These are phyloP conservation scores for Clavispora vitiphila DNA, from an alignment of 805 yeast species.

Conservation along the genomic window DNA sequence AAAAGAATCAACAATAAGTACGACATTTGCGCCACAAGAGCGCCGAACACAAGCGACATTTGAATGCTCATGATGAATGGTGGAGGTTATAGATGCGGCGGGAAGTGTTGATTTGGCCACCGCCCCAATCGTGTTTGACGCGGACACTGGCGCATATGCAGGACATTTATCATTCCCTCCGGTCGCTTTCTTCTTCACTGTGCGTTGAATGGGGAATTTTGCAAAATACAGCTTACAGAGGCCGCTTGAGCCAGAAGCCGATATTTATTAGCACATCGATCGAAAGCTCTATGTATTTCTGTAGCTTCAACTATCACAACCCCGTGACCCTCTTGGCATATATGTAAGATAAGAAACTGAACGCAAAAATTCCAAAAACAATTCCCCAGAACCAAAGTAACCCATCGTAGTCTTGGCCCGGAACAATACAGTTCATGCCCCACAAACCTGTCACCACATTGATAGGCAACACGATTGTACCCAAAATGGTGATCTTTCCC, in stretches of 20 bases:
- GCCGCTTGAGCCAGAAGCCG: too few relatives aligned
- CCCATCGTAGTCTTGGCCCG: slow-evolving; percentile 65
- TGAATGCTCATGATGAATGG: slow-evolving; percentile 38
- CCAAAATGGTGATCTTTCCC: slow-evolving; percentile 87
- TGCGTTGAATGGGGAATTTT: too few relatives aligned
- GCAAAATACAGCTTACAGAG: too few relatives aligned
- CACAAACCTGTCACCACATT: slow-evolving; percentile 94
- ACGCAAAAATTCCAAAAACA: slow-evolving; percentile 25
- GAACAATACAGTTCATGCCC: slow-evolving; percentile 98
- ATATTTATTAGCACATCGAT: too few relatives aligned
- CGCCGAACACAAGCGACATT: slow-evolving; percentile 42
- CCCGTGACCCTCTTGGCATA: slow-evolving; percentile 39
- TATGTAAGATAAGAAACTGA: slow-evolving; percentile 34
- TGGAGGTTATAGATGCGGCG: not conserved
- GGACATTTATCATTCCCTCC: too few relatives aligned
- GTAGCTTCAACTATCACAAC: slow-evolving; percentile 14
- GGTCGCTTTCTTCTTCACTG: not conserved
- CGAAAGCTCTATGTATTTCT: not conserved
- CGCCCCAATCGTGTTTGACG: not conserved
- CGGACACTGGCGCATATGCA: not conserved
- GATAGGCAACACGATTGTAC: slow-evolving; percentile 93
- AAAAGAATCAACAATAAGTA: slow-evolving; percentile 43
- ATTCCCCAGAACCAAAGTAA: slow-evolving; percentile 40
- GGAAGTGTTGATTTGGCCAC: not conserved
- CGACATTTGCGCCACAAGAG: slow-evolving; percentile 50